These are phyloP conservation scores for Cardiosporidium cionae DNA, from an alignment of 169 alveolate genomes.

Conservation along the genomic window DNA sequence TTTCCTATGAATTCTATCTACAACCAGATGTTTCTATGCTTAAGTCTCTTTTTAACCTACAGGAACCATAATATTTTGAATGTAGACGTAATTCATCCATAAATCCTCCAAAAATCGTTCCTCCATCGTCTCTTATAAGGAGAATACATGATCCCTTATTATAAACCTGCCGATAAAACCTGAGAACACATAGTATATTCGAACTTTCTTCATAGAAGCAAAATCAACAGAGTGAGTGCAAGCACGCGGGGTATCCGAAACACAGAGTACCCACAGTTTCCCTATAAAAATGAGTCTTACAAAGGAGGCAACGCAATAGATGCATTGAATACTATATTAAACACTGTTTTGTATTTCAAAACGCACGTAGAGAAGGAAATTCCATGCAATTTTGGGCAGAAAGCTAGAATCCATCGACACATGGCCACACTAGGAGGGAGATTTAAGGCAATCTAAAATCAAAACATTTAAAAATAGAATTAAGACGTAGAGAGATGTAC, in stretches of 20 bases:
- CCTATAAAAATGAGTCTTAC: not conserved
- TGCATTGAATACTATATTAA: not conserved
- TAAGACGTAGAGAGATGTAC: too few species aligned
- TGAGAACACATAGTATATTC: slow-evolving; percentile 53
- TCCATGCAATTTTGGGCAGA: slow-evolving; percentile 40
- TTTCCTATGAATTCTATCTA: too few species aligned
- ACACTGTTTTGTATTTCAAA: not conserved
- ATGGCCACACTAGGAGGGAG: slow-evolving; percentile 36
- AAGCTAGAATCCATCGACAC: slow-evolving; percentile 36
- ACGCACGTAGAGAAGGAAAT: slow-evolving; percentile 26
- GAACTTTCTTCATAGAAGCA: not conserved
- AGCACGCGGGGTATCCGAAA: not conserved
- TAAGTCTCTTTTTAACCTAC: too few species aligned
- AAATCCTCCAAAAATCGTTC: slow-evolving; percentile 71
- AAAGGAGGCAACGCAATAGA: not conserved
- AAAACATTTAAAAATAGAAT: not conserved
- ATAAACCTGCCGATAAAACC: slow-evolving; percentile 60
- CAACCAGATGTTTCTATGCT: too few species aligned
- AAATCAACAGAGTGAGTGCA: not conserved
- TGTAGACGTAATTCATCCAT: slow-evolving; percentile 52
- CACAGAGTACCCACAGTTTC: not conserved
- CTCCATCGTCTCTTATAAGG: slow-evolving; percentile 60
- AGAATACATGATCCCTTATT: slow-evolving; percentile 60
- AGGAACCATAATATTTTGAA: slow-evolving; percentile 57
- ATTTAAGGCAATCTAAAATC: slow-evolving; percentile 21